Evolutionary conservation across 345 rosid species (phyloP), one percentile per base, ranked within the genome.

Genomic region (Conringia planisiliqua): DNA sequence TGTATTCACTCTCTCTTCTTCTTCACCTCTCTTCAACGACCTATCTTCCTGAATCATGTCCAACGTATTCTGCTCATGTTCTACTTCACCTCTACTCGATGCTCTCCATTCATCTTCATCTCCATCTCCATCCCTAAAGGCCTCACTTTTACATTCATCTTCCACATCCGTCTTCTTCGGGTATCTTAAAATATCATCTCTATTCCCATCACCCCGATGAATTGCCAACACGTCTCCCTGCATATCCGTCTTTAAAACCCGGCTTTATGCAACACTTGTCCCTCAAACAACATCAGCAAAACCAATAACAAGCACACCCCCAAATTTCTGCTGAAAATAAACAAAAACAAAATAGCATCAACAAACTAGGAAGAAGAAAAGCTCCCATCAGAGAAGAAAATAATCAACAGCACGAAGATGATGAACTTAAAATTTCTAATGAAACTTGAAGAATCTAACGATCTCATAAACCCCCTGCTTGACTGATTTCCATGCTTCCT

Each of bases 171-270:
- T 32, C 48, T 71, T 66, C 72, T 65, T 77, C 14, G 64, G 24
- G 48, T 66, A 78, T 17, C 73, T 27, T 59, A 66, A 27, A 1
- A 65, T 6, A 1, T 66, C 77, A 44, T 78, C 81, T 40, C 58
- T 32, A 6, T 39, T 66, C 10, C 48, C 3, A 66, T 71, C 77
- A 66, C 73, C 73, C 26, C 73, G 63, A 43, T 33, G 77, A 78
- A 78, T 46, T 0, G 77, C 77, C 63, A 78, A 72, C n/a, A 72
- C 73, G 7, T 78, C 70, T 72, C 76, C 81, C 77, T 60, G 64
- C 73, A 51, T 78, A 66, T 72, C 69, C 50, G 47, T 63, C 2
- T 26, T 42, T 13, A 6, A 71, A 70, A 13, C 12, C 32, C 47
- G 42, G 32, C 33, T 66, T 72, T 54, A 63, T 29, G 14, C 69